Base-by-base conservation (phyloP, 2,329 filamentous ascomycete species). In the Fusarium sp. region DNA sequence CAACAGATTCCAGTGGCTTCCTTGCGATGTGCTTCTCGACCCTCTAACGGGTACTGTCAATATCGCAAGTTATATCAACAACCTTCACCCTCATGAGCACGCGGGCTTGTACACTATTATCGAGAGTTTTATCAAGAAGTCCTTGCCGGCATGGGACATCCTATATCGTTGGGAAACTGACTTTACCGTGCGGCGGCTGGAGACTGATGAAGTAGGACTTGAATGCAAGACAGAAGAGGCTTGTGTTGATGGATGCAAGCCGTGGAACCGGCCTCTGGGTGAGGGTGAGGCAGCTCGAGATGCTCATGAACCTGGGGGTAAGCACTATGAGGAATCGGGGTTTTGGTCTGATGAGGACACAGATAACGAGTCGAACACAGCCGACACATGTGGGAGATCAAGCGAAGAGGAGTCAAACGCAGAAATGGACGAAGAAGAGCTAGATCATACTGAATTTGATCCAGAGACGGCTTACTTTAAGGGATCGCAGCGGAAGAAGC, bases 31-130 rank as follows among this genome's bases (percentile, higher is more conserved):
- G 3, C 15, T 33, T 6, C n/a, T 43, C 3, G 21, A 47, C 17
- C 26, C 17, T 14, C n/a, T 33, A 26, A 40, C 40, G 2, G 47
- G 22, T 1, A 9, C 22, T 6, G 15, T 26, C 8, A 17, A 28
- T 3, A 60, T 62, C 7, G 14, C 13, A 7, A 61, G 56, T 7
- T 62, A 62, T 15, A 54, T 62, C 34, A 62, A 62, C 19, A 62
- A 61, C 19, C 47, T 62, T 3, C 59, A 62, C 7, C 59, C 59
- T 17, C n/a, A 15, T 5, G 1, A 47, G 11, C 56, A 62, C 6
- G 46, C 36, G 0, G 21, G 5, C 3, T 7, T 62, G 1, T 62
- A 61, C 7, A 19, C 15, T 0, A 21, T 61, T 10, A 54, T 62
- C 1, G 59, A 62, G 5, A n/a, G 5, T 2, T 13, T 62, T 4